Evolutionary conservation across 2,329 filamentous ascomycete genomes (phyloP).

Genomic region (Fusarium tricinctum): DNA sequence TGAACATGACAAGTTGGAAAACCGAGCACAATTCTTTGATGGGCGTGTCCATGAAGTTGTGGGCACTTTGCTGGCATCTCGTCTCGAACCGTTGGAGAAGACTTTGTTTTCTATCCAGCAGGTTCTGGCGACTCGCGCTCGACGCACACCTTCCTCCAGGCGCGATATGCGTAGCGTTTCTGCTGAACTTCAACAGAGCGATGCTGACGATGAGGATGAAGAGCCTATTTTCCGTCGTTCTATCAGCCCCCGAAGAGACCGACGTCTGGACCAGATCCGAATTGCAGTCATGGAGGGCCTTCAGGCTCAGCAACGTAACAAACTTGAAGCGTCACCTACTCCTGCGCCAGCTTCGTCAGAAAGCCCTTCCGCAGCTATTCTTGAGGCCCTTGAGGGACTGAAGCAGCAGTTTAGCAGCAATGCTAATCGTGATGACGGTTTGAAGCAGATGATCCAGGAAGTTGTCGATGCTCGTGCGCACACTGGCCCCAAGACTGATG

Average conservation of each 20-base stretch:
- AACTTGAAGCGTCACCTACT: conserved; percentile 50
- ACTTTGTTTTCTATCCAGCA: conserved; percentile 82
- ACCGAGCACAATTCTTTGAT: conserved; percentile 90
- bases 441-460: conserved; percentile 74
- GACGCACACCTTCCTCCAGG: conserved; percentile 67
- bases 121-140: conserved; percentile 71
- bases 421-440: conserved; percentile 60
- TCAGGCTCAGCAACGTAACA: conserved; percentile 65
- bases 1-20: conserved; percentile 85
- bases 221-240: conserved; percentile 75
- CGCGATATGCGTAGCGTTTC: conserved; percentile 76
- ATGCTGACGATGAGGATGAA: conserved; percentile 95
- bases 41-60: conserved; percentile 90
- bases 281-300: conserved; percentile 81
- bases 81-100: conserved; percentile 84
- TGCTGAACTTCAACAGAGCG: conserved; percentile 81
- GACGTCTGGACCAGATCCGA: conserved; percentile 86
- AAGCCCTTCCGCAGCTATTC: conserved; percentile 60
- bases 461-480: conserved; percentile 71
- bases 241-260: conserved; percentile 82
- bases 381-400: conserved; percentile 77
- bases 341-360: conserved; percentile 23
- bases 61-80: conserved; percentile 79
- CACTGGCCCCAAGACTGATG: conserved; percentile 63
- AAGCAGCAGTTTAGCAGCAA: conserved; percentile 62